Evolutionary conservation across 2,329 filamentous ascomycete species (phyloP), one percentile per base, ranked within the genome.

Genomic region (Ustilaginoidea virens): DNA sequence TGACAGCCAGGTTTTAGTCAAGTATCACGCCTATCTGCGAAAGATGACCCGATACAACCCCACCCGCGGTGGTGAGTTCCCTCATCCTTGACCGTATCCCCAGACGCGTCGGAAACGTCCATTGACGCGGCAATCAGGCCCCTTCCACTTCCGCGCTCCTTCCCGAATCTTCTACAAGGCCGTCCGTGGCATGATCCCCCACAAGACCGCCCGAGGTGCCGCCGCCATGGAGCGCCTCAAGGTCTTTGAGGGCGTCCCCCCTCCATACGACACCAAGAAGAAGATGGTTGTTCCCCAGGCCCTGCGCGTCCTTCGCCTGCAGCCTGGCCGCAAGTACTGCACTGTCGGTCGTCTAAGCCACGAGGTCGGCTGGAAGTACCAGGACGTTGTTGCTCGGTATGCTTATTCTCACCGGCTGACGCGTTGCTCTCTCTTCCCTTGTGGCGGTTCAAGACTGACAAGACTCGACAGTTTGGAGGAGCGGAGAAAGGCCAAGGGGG

Each of bases 131-230:
- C 31, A 27, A 32, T 36, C 52, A 85, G 79, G 87, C 71, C 90
- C 90, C 64, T 98, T 96, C 85, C 90, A 98, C 70, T 96, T 94
- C 85, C 90, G 90, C 61, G 85, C 87, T 51, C 90, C 90, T 42
- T 92, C 86, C 53, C 81, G 92, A 66, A 94, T 98, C 73, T 93
- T 98, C 80, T 98, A 94, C 81, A 93, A 94, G 80, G 85, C 90
- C 59, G 83, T 98, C 67, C 87, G 90, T 63, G 90, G 90, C 63
- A 98, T 98, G 90, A 92, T 98, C 49, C 90, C 90, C 57, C 90
- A 98, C 83, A 98, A 98, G 82, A 98, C 90, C 49, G 76, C 90
- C 60, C 87, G 90, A 58, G 90, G 90, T 66, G 80, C 83, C 52
- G 87, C 87, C 52, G 90, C 90, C 51, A 65, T 98, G 59, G 86